Evolutionary conservation across 176 grass and related monocot genomes (phyloP).

Genomic region (Oryza rufipogon): DNA sequence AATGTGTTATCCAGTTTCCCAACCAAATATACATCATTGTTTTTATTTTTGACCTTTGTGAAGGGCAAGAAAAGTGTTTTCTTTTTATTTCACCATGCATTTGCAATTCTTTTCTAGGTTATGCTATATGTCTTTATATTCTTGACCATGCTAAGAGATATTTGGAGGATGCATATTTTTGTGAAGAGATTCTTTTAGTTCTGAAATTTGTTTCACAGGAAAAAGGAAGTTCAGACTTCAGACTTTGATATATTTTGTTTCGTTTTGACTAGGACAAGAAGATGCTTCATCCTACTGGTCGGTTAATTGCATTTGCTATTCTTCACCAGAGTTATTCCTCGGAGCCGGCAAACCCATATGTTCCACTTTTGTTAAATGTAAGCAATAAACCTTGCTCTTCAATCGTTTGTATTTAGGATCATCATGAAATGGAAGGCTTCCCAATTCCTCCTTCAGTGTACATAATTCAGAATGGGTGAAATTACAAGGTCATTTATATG

Average conservation of each 20-base stretch:
- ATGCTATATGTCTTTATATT: slow-evolving; percentile 1
- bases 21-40: neutral
- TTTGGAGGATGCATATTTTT: slow-evolving; percentile 8
- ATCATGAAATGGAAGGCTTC: slow-evolving; percentile 28
- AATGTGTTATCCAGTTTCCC: neutral
- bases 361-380: slow-evolving; percentile 80
- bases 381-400: slow-evolving; percentile 34
- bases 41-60: neutral
- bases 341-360: slow-evolving; percentile 72
- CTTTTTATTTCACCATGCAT: neutral
- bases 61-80: neutral
- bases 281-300: slow-evolving; percentile 79
- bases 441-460: neutral
- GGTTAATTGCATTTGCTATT: slow-evolving; percentile 92
- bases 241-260: slow-evolving; percentile 33
- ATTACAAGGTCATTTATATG: slow-evolving; percentile 19
- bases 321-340: slow-evolving; percentile 81
- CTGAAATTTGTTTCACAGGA: neutral
- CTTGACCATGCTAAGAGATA: slow-evolving; percentile 2
- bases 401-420: slow-evolving; percentile 32
- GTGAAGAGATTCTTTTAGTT: neutral
- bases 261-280: slow-evolving; percentile 74
- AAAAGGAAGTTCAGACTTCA: slow-evolving; percentile 15
- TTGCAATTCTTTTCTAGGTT: neutral
- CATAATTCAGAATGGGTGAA: neutral